Base-by-base conservation (phyloP, 495 filamentous ascomycete species). In the Xylaria scruposa region DNA sequence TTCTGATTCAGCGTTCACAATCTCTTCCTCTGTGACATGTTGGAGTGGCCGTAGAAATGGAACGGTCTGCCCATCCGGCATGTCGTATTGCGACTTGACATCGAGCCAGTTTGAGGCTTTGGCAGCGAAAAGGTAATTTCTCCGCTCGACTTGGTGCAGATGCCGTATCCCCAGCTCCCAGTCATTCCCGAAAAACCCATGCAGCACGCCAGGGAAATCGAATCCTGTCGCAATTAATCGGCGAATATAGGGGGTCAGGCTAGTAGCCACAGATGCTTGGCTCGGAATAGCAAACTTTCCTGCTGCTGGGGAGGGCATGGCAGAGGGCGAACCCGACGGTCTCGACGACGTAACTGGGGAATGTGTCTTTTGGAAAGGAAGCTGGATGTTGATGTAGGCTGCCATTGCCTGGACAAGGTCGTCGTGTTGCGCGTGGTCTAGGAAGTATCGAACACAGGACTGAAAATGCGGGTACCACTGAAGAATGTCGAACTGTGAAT, bases 141-240 rank as follows among this genome's bases (percentile, higher is more conserved):
- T 88, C 51, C 96, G 88, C 79, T 99, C 96, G 76, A 91, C 90
- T 77, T 98, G 94, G 78, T 97, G 93, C 44, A 98, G 78, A 4
- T 91, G 89, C 0, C 93, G 92, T 44, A 98, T 84, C 3, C 96
- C 96, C 10, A 84, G 78, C 19, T 83, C 79, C 93, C 94, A 99
- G 75, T 97, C 92, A 72, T 98, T 93, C 8, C 96, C 96, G 77
- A 99, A 99, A 84, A 97, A 97, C 42, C 94, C 93, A 76, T 97
- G 94, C 70, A 99, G 83, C 5, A 98, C 89, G 1, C 90, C 91
- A 0, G 92, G 92, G 58, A 89, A 88, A 79, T 98, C 96, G 82
- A 95, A 94, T 10, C 94, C 96, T 1, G 95, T 98, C 6, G 94
- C 94, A 46, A 98, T 91, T 1, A 98, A 85, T 19, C 96, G 93